Evolutionary conservation across 1,284 basidiomycete species (phyloP), one percentile per base, ranked within the genome.

Genomic region (Trametes polyzona): DNA sequence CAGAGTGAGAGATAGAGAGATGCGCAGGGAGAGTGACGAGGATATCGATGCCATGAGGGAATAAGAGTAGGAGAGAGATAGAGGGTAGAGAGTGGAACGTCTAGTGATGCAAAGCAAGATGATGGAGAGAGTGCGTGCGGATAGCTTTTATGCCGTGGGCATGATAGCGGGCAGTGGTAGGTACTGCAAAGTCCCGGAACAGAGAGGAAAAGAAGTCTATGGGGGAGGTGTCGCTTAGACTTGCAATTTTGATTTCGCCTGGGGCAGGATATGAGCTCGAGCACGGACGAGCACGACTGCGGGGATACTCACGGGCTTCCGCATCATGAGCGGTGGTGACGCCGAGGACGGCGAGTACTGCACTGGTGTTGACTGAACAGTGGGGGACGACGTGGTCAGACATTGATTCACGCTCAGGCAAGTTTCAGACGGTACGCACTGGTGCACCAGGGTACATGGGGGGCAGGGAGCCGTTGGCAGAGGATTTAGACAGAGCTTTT

Each of bases 291-390:
- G 19, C 40, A 37, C 11, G 30, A 12, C 19, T 23, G 30, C 24
- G 14, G 11, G 16, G 27, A 30, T 24, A 65, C 73, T 54, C 53
- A 74, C 73, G 24, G 73, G 66, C 59, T 72, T 74, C 33, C 69
- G 71, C 73, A 74, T 74, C 70, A 72, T 74, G 21, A 74, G 63
- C 23, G 67, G 68, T 19, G 72, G 69, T 21, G 67, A 68, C 55
- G 67, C 56, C 40, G 64, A 62, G 21, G 62, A 63, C 3, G 69
- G 61, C 26, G 67, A 56, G 52, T 70, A 67, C 36, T 64, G 62
- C 19, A 53, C 59, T 56, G 64, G 39, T 53, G 41, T 49, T 41
- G 54, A 27, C 62, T 58, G 53, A 9, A 40, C 29, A 21, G 29
- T 32, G n/a, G n/a, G n/a, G 48, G 35, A 53, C 35, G 47, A 35